These are phyloP conservation scores for Exophiala oligosperma DNA, from an alignment of 2,329 filamentous ascomycete genomes.

Conservation along the genomic window DNA sequence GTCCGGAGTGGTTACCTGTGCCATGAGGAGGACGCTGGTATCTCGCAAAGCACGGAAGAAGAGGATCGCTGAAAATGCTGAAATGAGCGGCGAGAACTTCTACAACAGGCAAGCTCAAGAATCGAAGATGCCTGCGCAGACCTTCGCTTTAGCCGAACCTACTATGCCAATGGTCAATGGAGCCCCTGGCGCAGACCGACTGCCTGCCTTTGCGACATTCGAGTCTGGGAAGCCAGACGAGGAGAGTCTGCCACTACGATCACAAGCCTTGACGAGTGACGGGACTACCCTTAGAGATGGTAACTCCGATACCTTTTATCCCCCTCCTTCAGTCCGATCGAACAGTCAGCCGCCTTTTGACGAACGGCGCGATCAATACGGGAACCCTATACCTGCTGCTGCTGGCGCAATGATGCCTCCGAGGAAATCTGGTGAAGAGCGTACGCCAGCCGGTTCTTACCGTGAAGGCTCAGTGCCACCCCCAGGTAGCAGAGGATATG, in stretches of 20 bases:
- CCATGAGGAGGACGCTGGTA: constrained; percentile 89
- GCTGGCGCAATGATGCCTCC: constrained; percentile 28
- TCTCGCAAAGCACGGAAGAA: constrained; percentile 90
- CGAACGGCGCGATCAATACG: constrained; percentile 38
- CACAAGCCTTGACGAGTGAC: constrained; percentile 21
- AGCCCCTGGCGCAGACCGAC: constrained; percentile 52
- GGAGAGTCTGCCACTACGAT: constrained; percentile 22
- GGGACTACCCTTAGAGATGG: constrained; percentile 24
- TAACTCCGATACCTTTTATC: constrained; percentile 33
- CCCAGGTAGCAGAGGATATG: constrained; percentile 42
- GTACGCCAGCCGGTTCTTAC: constrained; percentile 17
- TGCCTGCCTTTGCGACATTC: constrained; percentile 50
- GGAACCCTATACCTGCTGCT: constrained; percentile 39
- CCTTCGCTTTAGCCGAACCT: constrained; percentile 57
- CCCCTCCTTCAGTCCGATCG: constrained; percentile 29
- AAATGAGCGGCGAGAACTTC: constrained; percentile 95
- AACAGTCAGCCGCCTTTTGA: constrained; percentile 35
- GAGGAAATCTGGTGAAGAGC: constrained; percentile 18
- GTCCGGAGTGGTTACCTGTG: constrained; percentile 83
- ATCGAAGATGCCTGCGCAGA: constrained; percentile 33
- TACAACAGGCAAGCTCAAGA: constrained; percentile 63
- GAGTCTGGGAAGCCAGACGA: constrained; percentile 27
- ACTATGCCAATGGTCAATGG: constrained; percentile 60
- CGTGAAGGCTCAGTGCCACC: constrained; percentile 24
- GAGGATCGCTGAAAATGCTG: constrained; percentile 87